A percentile compares a stretch with the other conserved stretches of the same genome.
Evolutionary conservation across 1,284 basidiomycete species (phyloP).

Genomic region (Kalmanozyma brasiliensis): DNA sequence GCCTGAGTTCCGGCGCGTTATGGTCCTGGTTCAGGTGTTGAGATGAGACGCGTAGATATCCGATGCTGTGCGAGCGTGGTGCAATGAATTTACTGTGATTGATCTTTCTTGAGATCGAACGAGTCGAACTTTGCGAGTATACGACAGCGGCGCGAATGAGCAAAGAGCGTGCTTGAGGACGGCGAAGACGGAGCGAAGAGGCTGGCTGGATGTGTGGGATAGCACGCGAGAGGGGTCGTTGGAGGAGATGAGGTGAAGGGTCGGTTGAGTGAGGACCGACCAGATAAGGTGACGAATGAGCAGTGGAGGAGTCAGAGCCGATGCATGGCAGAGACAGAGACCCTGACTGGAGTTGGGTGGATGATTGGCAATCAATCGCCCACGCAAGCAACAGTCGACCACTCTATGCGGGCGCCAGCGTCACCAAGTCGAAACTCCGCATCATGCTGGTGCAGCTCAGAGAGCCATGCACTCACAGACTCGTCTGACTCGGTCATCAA

Average conservation of each 20-base stretch:
- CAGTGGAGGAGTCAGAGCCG: constrained; percentile 37
- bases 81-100: too few relatives aligned
- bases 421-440: constrained; percentile 13
- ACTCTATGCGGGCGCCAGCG: constrained; percentile 1
- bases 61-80: not conserved
- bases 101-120: not conserved
- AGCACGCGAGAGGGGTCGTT: not conserved
- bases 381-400: not conserved
- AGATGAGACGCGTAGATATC: not conserved
- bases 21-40: constrained; percentile 2
- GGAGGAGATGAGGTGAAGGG: constrained; percentile 2
- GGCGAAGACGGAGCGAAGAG: not conserved
- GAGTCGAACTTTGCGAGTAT: not conserved
- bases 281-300: constrained; percentile 22
- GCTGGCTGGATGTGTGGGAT: constrained; percentile 2
- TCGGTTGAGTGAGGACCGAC: constrained; percentile 29
- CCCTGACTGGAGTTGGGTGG: constrained; percentile 26
- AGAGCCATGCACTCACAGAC: too few relatives aligned
- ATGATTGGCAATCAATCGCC: constrained; percentile 15
- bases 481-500: constrained; percentile 3
- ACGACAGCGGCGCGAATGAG: too few relatives aligned
- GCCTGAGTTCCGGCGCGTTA: constrained; percentile 9
- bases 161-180: constrained; percentile 2
- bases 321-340: constrained; percentile 15
- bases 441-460: not conserved